Percentiles rank a stretch among this genome's conserved stretches.
Conservation (phyloP, 805 yeast genomes). For the Candida montana region DNA sequence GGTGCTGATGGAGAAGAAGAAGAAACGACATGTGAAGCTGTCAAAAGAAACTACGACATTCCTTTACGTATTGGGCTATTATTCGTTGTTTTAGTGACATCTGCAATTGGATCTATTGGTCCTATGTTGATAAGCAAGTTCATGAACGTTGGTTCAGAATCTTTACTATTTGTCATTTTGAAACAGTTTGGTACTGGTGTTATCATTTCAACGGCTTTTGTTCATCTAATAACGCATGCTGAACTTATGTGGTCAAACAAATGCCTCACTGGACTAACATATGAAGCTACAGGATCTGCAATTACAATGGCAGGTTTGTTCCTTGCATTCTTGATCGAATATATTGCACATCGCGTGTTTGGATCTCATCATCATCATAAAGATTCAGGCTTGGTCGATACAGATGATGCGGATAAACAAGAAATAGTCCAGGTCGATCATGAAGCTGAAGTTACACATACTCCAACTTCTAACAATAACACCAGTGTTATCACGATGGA, state of each 20-base stretch:
- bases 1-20: conserved; percentile 13
- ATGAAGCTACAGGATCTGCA: conserved; percentile 16
- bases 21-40: conserved; percentile 11
- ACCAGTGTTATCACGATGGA: conserved; percentile 50
- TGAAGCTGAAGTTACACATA: neutral
- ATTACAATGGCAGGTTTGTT: conserved; percentile 20
- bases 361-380: conserved; percentile 2
- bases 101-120: conserved; percentile 14
- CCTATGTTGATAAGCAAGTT: conserved; percentile 12
- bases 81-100: conserved; percentile 14
- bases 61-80: conserved; percentile 17
- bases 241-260: conserved; percentile 15
- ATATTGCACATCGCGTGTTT: conserved; percentile 10
- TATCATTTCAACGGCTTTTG: conserved; percentile 19
- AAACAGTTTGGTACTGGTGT: conserved; percentile 21
- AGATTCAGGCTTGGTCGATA: neutral
- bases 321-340: conserved; percentile 15
- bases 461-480: neutral
- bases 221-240: conserved; percentile 18
- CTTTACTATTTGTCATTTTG: conserved; percentile 10
- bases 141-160: conserved; percentile 8
- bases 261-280: conserved; percentile 14
- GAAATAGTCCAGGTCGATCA: neutral
- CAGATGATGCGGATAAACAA: conserved; percentile 4
- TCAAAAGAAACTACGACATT: conserved; percentile 14